Percentiles rank a stretch among this genome's conserved stretches.
Evolutionary conservation across 345 rosid species (phyloP).

Genomic region (Hirschfeldia incana): DNA sequence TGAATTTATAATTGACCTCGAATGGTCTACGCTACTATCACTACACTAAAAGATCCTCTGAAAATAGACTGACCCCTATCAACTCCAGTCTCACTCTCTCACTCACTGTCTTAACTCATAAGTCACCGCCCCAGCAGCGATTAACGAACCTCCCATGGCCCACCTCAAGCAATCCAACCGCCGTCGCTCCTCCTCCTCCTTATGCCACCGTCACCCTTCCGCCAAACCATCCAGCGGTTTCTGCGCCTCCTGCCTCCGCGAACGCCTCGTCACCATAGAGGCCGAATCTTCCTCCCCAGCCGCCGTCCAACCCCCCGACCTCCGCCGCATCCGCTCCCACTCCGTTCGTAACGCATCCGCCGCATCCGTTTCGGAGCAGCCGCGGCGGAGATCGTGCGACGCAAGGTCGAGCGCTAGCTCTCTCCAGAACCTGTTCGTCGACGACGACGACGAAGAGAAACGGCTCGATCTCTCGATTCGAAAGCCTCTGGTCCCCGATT

Average conservation of each 20-base stretch:
- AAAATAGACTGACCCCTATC: conserved; percentile 1
- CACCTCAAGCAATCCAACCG: conserved; percentile 35
- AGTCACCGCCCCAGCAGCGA: conserved; percentile 36
- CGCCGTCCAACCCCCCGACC: conserved; percentile 19
- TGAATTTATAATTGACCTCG: conserved; percentile 2
- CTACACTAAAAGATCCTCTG: not conserved
- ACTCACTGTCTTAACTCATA: not conserved
- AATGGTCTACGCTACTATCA: not conserved
- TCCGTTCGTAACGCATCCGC: conserved; percentile 31
- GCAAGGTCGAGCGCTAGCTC: conserved; percentile 41
- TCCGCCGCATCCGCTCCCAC: conserved; percentile 35
- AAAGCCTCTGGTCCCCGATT: conserved; percentile 30
- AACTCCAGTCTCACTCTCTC: conserved; percentile 1
- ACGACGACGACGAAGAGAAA: conserved; percentile 40
- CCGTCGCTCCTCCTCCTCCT: conserved; percentile 43
- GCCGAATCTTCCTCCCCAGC: conserved; percentile 40
- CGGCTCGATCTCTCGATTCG: conserved; percentile 6
- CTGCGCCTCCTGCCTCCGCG: conserved; percentile 79
- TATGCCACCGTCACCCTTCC: conserved; percentile 66
- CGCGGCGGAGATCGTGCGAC: conserved; percentile 58
- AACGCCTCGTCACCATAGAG: conserved; percentile 68
- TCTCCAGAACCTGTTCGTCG: conserved; percentile 48
- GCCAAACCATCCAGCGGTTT: conserved; percentile 53
- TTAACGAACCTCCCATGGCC: conserved; percentile 40
- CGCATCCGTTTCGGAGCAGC: conserved; percentile 38